phyloP scores from a whole-genome alignment of 768 basidiomycete genomes.

The Trichaptum fuscoviolaceum region DNA sequence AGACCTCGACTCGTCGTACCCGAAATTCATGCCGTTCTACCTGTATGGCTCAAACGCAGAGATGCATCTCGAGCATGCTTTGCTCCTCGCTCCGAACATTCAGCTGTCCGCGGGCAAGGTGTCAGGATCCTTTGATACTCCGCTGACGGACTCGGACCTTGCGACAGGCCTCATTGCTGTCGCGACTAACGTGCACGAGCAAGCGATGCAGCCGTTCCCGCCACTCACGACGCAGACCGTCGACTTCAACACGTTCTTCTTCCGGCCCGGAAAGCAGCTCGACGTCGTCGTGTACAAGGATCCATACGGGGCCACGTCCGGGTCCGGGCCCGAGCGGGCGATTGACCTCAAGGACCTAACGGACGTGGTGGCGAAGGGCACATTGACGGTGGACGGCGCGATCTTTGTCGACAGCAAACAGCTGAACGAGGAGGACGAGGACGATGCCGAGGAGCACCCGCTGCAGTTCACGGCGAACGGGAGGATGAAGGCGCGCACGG shows the following conservation, averaged over 20 bases:
- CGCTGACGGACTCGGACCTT: neutral
- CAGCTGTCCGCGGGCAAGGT: conserved; percentile 22
- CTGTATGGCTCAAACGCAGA: conserved; percentile 30
- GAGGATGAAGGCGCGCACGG: neutral
- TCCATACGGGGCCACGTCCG: neutral
- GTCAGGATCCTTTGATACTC: neutral
- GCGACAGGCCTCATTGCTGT: conserved; percentile 1
- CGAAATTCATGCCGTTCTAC: conserved; percentile 33
- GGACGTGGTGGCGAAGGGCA: conserved; percentile 3
- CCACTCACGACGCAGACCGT: neutral
- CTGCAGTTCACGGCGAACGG: neutral
- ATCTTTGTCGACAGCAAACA: conserved; percentile 7
- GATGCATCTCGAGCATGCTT: conserved; percentile 31
- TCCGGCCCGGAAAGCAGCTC: conserved; percentile 1
- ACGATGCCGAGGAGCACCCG: neutral
- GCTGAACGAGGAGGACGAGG: conserved; percentile 6
- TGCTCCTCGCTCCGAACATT: conserved; percentile 22
- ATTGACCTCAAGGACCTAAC: neutral
- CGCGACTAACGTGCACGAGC: conserved; percentile 8
- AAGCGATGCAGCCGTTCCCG: conserved; percentile 9
- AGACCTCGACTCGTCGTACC: conserved; percentile 26
- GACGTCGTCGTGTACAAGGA: neutral
- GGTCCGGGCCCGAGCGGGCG: too few relatives aligned
- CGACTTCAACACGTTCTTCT: conserved; percentile 3
- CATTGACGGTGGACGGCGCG: neutral